A percentile compares a stretch with the other conserved stretches of the same genome.
These are phyloP conservation scores for Tylopilus sp. DNA, from an alignment of 768 basidiomycete genomes.

Conservation along the genomic window DNA sequence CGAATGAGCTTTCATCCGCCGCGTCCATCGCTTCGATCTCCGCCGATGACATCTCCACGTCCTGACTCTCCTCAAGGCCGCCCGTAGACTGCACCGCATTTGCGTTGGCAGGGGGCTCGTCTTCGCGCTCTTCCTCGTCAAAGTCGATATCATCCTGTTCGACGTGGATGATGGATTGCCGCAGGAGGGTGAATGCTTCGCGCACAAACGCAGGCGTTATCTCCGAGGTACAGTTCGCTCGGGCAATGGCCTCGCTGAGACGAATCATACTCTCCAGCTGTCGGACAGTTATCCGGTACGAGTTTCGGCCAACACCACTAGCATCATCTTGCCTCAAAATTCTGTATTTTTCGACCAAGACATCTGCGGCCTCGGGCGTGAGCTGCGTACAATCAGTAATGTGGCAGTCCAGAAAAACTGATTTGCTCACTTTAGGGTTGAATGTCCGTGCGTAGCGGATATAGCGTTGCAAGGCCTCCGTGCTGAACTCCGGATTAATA, in stretches of 20 bases:
- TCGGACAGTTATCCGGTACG: slow-evolving; percentile 96
- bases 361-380: slow-evolving; percentile 86
- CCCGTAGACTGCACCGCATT: slow-evolving; percentile 34
- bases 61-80: slow-evolving; percentile 49
- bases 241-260: slow-evolving; percentile 92
- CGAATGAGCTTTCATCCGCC: slow-evolving; percentile 47
- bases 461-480: slow-evolving; percentile 93
- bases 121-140: slow-evolving; percentile 82
- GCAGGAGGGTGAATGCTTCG: slow-evolving; percentile 90
- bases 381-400: slow-evolving; percentile 49
- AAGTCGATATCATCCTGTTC: slow-evolving; percentile 99
- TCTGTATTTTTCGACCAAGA: slow-evolving; percentile 94
- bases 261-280: slow-evolving; percentile 99
- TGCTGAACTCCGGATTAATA: slow-evolving; percentile 94
- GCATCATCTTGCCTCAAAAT: slow-evolving; percentile 90
- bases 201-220: slow-evolving; percentile 93
- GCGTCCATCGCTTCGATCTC: slow-evolving; percentile 54
- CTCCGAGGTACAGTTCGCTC: slow-evolving; percentile 96
- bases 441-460: slow-evolving; percentile 97
- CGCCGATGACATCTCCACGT: slow-evolving; percentile 61
- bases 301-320: slow-evolving; percentile 82
- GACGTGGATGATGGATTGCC: slow-evolving; percentile 98
- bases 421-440: slow-evolving; percentile 79
- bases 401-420: background rate
- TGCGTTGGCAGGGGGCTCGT: slow-evolving; percentile 43